Conservation (phyloP, 495 filamentous ascomycete genomes). For the Lasiosphaeria miniovina region DNA sequence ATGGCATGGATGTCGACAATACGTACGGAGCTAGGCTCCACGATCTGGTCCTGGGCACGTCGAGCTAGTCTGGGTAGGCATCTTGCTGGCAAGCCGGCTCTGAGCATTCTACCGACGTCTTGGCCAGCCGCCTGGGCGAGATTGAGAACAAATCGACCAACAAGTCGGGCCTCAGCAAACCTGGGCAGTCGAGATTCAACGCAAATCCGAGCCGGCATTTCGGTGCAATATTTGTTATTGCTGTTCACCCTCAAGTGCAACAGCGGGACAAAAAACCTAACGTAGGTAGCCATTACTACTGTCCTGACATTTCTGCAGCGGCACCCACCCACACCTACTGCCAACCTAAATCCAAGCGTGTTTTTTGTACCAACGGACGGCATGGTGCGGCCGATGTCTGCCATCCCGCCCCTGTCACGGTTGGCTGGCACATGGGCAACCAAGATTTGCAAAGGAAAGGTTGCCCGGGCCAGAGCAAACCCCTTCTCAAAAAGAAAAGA, state of each 20-base stretch:
- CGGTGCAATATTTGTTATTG: too few relatives aligned
- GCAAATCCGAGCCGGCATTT: too few relatives aligned
- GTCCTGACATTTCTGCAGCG: too few relatives aligned
- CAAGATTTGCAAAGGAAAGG: conserved; percentile 30
- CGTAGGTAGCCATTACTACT: too few relatives aligned
- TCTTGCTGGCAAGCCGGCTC: too few relatives aligned
- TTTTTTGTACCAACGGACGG: background rate
- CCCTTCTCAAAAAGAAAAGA: conserved; percentile 5
- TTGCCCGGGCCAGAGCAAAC: conserved; percentile 13
- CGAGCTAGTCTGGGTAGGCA: background rate
- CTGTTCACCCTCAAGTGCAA: too few relatives aligned
- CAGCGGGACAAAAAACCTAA: too few relatives aligned
- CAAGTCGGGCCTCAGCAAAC: too few relatives aligned
- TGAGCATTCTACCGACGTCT: too few relatives aligned
- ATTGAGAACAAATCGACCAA: too few relatives aligned
- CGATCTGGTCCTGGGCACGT: background rate
- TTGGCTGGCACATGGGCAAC: conserved; percentile 28
- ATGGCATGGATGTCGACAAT: background rate
- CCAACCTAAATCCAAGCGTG: background rate
- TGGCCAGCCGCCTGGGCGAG: too few relatives aligned
- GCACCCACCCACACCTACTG: background rate
- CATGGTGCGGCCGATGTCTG: background rate
- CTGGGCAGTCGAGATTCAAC: too few relatives aligned
- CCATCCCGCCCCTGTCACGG: conserved; percentile 18
- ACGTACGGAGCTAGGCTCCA: background rate